These are phyloP conservation scores for Arthrobotrys sinensis DNA, from an alignment of 2,329 filamentous ascomycete genomes.

Conservation along the genomic window DNA sequence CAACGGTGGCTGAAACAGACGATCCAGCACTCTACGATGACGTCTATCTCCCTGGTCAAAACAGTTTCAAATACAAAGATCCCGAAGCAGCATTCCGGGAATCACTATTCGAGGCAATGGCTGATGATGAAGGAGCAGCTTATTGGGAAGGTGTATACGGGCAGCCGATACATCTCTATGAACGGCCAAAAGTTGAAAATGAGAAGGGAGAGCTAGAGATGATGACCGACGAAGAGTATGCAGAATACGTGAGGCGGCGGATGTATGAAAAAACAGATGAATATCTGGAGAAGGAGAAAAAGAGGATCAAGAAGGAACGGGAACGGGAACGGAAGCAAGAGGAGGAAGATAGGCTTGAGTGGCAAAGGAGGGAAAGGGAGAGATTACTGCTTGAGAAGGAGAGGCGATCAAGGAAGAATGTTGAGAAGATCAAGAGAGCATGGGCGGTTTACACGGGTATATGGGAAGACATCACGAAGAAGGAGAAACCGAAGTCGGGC, in stretches of 20 bases:
- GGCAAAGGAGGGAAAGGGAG: constrained; percentile 77
- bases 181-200: constrained; percentile 70
- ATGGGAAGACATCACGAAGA: constrained; percentile 74
- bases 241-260: constrained; percentile 82
- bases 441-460: constrained; percentile 77
- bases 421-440: constrained; percentile 69
- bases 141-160: constrained; percentile 99
- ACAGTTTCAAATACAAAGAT: constrained; percentile 70
- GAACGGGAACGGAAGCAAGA: constrained; percentile 69
- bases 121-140: constrained; percentile 93
- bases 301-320: constrained; percentile 73
- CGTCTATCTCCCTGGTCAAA: constrained; percentile 67
- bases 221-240: constrained; percentile 96
- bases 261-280: constrained; percentile 98
- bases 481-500: constrained; percentile 66
- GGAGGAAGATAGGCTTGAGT: constrained; percentile 68
- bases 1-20: constrained; percentile 63
- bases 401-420: constrained; percentile 73
- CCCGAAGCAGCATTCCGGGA: constrained; percentile 87
- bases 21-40: constrained; percentile 68
- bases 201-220: constrained; percentile 77
- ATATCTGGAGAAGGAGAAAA: constrained; percentile 83
- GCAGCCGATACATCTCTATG: constrained; percentile 89
- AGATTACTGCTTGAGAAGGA: constrained; percentile 78
- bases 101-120: constrained; percentile 95